Evolutionary conservation across 306 rosid genomes (phyloP).

Genomic region (Vicia faba): DNA sequence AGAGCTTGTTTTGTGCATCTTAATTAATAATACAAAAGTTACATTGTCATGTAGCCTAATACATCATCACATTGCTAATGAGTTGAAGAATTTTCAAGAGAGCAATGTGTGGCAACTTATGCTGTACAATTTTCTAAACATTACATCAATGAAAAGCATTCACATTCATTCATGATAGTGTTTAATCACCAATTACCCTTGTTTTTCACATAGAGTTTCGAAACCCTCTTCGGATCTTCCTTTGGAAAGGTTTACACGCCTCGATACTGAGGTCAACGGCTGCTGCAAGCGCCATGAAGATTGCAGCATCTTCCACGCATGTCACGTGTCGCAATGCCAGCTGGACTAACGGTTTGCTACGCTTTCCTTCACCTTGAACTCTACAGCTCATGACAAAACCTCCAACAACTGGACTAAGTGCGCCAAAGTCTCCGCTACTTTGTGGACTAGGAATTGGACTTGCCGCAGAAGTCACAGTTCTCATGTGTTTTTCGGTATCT

Average conservation of each 20-base stretch:
- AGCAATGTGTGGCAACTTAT: slow-evolving; percentile 37
- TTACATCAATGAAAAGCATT: slow-evolving; percentile 42
- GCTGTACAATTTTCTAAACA: slow-evolving; percentile 58
- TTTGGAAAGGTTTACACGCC: slow-evolving; percentile 79
- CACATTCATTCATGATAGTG: slow-evolving; percentile 25
- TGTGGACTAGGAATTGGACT: slow-evolving; percentile 87
- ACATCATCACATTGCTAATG: slow-evolving; percentile 19
- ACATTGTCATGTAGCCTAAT: slow-evolving; percentile 14
- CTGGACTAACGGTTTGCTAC: slow-evolving; percentile 74
- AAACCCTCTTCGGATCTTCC: slow-evolving; percentile 61
- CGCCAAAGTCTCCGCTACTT: slow-evolving; percentile 89
- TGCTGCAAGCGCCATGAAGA: slow-evolving; percentile 94
- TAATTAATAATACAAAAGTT: slow-evolving; percentile 33
- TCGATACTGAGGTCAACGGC: slow-evolving; percentile 85
- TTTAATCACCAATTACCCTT: slow-evolving; percentile 22
- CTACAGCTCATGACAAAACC: slow-evolving; percentile 94
- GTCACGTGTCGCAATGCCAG: slow-evolving; percentile 88
- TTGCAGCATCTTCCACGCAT: slow-evolving; percentile 89
- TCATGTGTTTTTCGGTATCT: slow-evolving; percentile 76
- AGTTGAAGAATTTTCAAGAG: slow-evolving; percentile 29
- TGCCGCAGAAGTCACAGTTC: slow-evolving; percentile 38
- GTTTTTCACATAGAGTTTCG: slow-evolving; percentile 53
- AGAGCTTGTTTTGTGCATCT: slow-evolving; percentile 23
- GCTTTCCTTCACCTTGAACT: slow-evolving; percentile 91
- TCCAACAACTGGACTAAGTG: slow-evolving; percentile 61